These are phyloP conservation scores for Gossypioides kirkii DNA, from an alignment of 345 rosid genomes.

Conservation along the genomic window DNA sequence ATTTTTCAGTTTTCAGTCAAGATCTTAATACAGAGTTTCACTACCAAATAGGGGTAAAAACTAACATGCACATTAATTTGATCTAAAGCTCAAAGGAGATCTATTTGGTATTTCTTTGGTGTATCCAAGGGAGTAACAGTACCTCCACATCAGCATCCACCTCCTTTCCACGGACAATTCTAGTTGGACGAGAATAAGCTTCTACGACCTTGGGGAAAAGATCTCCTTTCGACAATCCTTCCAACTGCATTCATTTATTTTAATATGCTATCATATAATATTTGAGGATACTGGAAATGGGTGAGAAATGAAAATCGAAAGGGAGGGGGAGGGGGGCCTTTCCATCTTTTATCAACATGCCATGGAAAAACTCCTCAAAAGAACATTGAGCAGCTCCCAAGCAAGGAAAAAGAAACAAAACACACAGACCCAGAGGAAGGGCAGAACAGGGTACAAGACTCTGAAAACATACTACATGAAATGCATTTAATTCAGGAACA, in stretches of 20 bases:
- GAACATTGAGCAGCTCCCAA: not conserved
- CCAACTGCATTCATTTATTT: constrained; percentile 52
- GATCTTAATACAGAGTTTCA: not conserved
- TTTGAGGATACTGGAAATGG: not conserved
- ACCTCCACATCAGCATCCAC: constrained; percentile 60
- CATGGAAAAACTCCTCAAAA: not conserved
- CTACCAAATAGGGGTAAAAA: not conserved
- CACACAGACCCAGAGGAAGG: not conserved
- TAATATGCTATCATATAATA: constrained; percentile 6
- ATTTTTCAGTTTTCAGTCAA: not conserved
- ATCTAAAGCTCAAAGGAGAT: not conserved
- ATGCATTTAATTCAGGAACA: not conserved
- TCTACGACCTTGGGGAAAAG: constrained; percentile 73
- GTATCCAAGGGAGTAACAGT: constrained; percentile 9
- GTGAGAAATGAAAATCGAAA: not conserved
- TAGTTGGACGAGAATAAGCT: constrained; percentile 93
- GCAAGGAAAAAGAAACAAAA: not conserved
- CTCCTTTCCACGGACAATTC: constrained; percentile 88
- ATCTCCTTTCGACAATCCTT: constrained; percentile 52
- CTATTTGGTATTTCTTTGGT: not conserved
- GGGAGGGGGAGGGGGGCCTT: too few relatives aligned
- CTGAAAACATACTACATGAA: not conserved
- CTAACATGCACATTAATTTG: not conserved
- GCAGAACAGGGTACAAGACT: not conserved
- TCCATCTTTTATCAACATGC: not conserved